Conservation (phyloP, 495 filamentous ascomycete genomes). For the Parathielavia appendiculata region DNA sequence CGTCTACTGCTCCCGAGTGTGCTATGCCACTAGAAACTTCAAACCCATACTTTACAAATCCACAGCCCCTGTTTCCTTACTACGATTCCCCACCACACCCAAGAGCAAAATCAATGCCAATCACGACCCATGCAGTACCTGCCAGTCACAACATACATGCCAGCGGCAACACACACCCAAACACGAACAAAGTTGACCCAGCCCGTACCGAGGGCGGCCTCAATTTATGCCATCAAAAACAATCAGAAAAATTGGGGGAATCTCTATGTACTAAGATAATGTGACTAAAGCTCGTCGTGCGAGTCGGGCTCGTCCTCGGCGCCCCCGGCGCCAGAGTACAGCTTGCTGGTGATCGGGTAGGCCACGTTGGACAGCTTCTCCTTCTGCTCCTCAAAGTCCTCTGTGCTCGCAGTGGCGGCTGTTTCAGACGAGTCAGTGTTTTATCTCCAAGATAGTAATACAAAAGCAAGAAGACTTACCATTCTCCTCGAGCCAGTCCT, state of each 20-base stretch:
- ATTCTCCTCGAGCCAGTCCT: slow-evolving; percentile 98
- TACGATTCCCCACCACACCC: background rate
- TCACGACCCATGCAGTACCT: background rate
- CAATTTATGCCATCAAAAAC: slow-evolving; percentile 28
- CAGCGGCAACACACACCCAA: background rate
- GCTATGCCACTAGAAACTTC: too few species aligned
- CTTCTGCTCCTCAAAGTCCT: slow-evolving; percentile 99
- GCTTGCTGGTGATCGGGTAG: slow-evolving; percentile 98
- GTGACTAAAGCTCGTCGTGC: slow-evolving; percentile 85
- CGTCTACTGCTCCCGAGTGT: too few species aligned
- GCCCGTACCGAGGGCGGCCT: background rate
- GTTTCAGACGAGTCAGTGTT: slow-evolving; percentile 20
- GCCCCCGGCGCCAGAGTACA: slow-evolving; percentile 66
- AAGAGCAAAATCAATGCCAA: background rate
- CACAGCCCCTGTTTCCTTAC: too few species aligned
- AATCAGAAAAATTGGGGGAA: slow-evolving; percentile 25
- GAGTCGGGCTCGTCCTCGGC: slow-evolving; percentile 68
- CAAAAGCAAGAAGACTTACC: slow-evolving; percentile 18
- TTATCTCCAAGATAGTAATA: background rate
- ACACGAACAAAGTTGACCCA: background rate
- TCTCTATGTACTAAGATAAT: slow-evolving; percentile 31
- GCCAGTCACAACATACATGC: background rate
- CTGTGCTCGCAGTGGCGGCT: slow-evolving; percentile 71
- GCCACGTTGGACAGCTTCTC: slow-evolving; percentile 96
- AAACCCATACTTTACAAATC: too few species aligned